phyloP scores from a whole-genome alignment of 257 asterid species.

The Lithospermum erythrorhizon region DNA sequence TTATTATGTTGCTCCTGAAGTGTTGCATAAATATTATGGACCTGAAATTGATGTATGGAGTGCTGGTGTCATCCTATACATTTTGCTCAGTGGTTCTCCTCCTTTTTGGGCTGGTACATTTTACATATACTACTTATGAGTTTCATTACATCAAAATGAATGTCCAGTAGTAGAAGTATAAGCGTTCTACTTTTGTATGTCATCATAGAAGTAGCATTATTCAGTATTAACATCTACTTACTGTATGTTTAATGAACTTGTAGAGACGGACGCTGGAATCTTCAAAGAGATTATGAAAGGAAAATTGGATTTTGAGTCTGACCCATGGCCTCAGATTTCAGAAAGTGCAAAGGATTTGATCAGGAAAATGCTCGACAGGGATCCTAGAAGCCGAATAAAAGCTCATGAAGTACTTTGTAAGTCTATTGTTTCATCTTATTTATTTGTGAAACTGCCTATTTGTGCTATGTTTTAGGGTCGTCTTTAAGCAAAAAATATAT shows the following conservation, averaged over 20 bases:
- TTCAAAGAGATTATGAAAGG: slow-evolving; percentile 85
- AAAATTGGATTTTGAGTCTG: slow-evolving; percentile 66
- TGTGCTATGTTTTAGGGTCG: background rate
- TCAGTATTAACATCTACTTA: background rate
- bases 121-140: background rate
- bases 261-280: slow-evolving; percentile 87
- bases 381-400: slow-evolving; percentile 55
- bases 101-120: slow-evolving; percentile 87
- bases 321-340: slow-evolving; percentile 92
- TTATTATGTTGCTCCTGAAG: slow-evolving; percentile 87
- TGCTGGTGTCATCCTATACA: slow-evolving; percentile 86
- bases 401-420: slow-evolving; percentile 87
- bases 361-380: slow-evolving; percentile 66
- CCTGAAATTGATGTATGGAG: slow-evolving; percentile 86
- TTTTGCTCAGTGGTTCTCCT: slow-evolving; percentile 69
- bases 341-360: slow-evolving; percentile 89
- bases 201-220: too few species aligned
- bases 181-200: too few species aligned
- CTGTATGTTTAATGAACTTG: slow-evolving; percentile 11
- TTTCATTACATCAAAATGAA: background rate
- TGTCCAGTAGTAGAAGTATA: too few species aligned
- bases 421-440: slow-evolving; percentile 14
- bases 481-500: too few species aligned
- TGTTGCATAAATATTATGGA: slow-evolving; percentile 68
- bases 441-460: background rate